Conservation (phyloP, 1,139 yeast genomes). For the Scheffersomyces segobiensis region DNA sequence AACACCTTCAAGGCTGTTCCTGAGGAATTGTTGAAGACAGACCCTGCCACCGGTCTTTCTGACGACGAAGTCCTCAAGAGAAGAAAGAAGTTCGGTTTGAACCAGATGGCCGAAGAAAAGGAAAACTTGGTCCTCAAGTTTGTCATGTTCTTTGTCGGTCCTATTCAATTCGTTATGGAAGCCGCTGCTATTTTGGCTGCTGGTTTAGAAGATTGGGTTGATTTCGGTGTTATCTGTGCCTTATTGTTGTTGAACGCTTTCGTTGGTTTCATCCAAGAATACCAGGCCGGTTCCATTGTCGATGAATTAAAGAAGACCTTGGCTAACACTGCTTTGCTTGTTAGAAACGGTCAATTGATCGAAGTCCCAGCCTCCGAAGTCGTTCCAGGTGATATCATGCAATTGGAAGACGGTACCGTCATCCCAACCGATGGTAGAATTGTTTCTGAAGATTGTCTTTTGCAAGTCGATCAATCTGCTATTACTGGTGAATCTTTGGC, state of each 20-base stretch:
- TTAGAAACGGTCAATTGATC: constrained; percentile 77
- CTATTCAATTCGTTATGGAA: constrained; percentile 99
- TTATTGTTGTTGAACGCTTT: constrained; percentile 83
- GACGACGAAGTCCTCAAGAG: constrained; percentile 81
- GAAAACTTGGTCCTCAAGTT: constrained; percentile 85
- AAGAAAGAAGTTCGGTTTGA: constrained; percentile 91
- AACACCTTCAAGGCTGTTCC: constrained; percentile 70
- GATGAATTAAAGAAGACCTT: constrained; percentile 92
- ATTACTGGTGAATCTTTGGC: constrained; percentile 98
- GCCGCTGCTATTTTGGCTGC: constrained; percentile 97
- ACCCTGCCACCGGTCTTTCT: constrained; percentile 77
- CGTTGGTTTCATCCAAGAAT: constrained; percentile 97
- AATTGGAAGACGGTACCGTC: constrained; percentile 92
- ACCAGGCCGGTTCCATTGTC: constrained; percentile 96
- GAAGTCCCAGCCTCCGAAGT: constrained; percentile 80
- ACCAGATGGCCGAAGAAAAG: constrained; percentile 92
- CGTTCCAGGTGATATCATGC: constrained; percentile 92
- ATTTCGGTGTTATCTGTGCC: constrained; percentile 96
- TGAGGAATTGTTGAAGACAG: constrained; percentile 86
- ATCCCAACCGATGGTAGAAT: constrained; percentile 96
- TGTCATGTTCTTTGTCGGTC: constrained; percentile 93
- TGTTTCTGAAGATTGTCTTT: constrained; percentile 82
- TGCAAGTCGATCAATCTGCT: constrained; percentile 97
- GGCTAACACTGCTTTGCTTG: constrained; percentile 83
- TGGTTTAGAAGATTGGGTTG: constrained; percentile 99